Conservation (phyloP, 768 basidiomycete genomes). For the Cytidiella melzeri region DNA sequence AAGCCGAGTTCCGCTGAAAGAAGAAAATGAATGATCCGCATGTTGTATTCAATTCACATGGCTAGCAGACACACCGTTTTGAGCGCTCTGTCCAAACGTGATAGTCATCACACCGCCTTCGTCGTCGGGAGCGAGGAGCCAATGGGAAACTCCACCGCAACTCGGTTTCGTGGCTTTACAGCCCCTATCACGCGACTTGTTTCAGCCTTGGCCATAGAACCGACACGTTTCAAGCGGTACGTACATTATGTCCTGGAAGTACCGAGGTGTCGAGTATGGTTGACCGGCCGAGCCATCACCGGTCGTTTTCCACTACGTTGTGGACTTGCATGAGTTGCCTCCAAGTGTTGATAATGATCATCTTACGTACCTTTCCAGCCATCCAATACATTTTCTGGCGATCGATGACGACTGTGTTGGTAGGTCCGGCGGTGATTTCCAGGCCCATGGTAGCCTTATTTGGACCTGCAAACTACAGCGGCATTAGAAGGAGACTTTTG, state of each 20-base stretch:
- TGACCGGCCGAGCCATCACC: slow-evolving; percentile 93
- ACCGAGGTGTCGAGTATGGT: slow-evolving; percentile 82
- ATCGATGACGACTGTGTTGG: slow-evolving; percentile 81
- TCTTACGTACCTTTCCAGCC: slow-evolving; percentile 60
- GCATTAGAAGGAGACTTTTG: background rate
- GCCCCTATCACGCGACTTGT: slow-evolving; percentile 47
- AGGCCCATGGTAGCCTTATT: slow-evolving; percentile 57
- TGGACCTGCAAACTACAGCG: slow-evolving; percentile 64
- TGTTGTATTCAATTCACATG: background rate
- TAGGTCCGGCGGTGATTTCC: slow-evolving; percentile 70
- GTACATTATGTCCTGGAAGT: slow-evolving; percentile 81
- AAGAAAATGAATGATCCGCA: background rate
- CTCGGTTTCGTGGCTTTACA: slow-evolving; percentile 67
- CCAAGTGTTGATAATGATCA: background rate
- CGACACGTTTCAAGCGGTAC: slow-evolving; percentile 16
- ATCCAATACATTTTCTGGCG: slow-evolving; percentile 83
- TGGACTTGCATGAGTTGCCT: slow-evolving; percentile 2
- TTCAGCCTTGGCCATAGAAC: slow-evolving; percentile 1
- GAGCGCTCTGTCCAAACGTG: slow-evolving; percentile 81
- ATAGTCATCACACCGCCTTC: slow-evolving; percentile 77
- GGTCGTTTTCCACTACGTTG: slow-evolving; percentile 81
- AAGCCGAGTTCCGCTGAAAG: slow-evolving; percentile 69
- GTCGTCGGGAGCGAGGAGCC: slow-evolving; percentile 69
- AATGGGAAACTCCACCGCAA: slow-evolving; percentile 89
- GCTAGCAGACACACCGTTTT: slow-evolving; percentile 49